A percentile compares a stretch with the other conserved stretches of the same genome.
These are phyloP conservation scores for Acmispon strigosus DNA, from an alignment of 306 rosid species.

Conservation along the genomic window DNA sequence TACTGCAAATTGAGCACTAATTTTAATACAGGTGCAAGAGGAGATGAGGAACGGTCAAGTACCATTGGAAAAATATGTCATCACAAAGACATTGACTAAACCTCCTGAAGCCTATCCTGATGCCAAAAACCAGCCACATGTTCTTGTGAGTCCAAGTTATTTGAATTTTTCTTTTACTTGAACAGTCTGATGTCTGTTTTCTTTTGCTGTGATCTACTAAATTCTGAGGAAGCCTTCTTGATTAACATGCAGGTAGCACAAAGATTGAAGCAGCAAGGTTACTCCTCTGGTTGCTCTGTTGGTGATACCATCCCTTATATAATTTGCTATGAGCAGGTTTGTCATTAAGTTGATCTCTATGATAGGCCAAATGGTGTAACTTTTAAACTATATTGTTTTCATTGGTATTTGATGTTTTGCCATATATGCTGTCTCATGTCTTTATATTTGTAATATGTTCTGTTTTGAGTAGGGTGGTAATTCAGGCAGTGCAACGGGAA, in stretches of 20 bases:
- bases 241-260: constrained; percentile 71
- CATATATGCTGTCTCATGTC: neutral
- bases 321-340: constrained; percentile 90
- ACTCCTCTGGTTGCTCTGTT: constrained; percentile 78
- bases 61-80: constrained; percentile 77
- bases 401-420: constrained; percentile 16
- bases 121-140: constrained; percentile 98
- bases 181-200: neutral
- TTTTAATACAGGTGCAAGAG: constrained; percentile 69
- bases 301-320: constrained; percentile 88
- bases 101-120: constrained; percentile 95
- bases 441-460: constrained; percentile 6
- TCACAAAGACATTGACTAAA: constrained; percentile 88
- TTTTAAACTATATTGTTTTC: neutral
- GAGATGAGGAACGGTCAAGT: constrained; percentile 87
- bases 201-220: constrained; percentile 10
- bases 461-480: constrained; percentile 52
- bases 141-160: constrained; percentile 55
- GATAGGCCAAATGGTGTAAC: constrained; percentile 7
- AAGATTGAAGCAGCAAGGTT: constrained; percentile 85
- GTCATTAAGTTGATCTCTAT: constrained; percentile 22
- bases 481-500: constrained; percentile 50
- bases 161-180: neutral
- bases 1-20: constrained; percentile 9
- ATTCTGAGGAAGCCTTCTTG: constrained; percentile 21